Percentiles rank a stretch among this genome's conserved stretches.
These are phyloP conservation scores for Brassica rapa DNA, from an alignment of 345 rosid species.

Conservation along the genomic window DNA sequence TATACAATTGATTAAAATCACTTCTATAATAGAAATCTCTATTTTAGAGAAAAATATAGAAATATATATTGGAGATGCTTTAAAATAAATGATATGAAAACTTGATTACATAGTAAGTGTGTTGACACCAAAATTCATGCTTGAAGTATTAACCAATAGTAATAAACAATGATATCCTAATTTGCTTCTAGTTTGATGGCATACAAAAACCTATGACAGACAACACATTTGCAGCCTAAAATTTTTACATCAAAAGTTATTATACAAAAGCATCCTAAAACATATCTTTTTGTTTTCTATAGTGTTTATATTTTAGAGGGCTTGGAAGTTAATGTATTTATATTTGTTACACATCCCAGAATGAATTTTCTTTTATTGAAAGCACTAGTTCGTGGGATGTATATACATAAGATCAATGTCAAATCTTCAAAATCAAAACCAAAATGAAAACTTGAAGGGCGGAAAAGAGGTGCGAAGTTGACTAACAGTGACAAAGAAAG, in stretches of 20 bases:
- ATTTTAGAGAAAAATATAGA: too few relatives aligned
- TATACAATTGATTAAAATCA: too few relatives aligned
- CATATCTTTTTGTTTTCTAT: too few relatives aligned
- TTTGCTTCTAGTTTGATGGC: too few relatives aligned
- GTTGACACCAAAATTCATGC: constrained; percentile 1
- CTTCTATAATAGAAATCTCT: too few relatives aligned
- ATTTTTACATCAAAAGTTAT: too few relatives aligned
- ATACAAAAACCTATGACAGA: too few relatives aligned
- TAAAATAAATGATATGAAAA: neutral
- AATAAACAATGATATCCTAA: neutral
- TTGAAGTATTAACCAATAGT: neutral
- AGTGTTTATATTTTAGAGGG: neutral
- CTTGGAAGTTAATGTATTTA: neutral
- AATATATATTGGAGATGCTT: neutral
- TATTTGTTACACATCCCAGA: neutral
- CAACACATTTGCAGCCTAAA: too few relatives aligned
- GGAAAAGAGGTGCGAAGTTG: constrained; percentile 45
- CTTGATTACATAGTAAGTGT: neutral
- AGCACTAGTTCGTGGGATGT: constrained; percentile 34
- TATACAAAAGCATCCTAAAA: too few relatives aligned
- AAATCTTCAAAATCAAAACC: constrained; percentile 29
- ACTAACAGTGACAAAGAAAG: constrained; percentile 46
- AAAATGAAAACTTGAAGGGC: constrained; percentile 1
- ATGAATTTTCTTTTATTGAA: neutral
- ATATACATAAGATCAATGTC: constrained; percentile 28